Percentiles rank a stretch among this genome's conserved stretches.
phyloP scores from a whole-genome alignment of 139 green algal genomes.

The Coccomyxa sp. region DNA sequence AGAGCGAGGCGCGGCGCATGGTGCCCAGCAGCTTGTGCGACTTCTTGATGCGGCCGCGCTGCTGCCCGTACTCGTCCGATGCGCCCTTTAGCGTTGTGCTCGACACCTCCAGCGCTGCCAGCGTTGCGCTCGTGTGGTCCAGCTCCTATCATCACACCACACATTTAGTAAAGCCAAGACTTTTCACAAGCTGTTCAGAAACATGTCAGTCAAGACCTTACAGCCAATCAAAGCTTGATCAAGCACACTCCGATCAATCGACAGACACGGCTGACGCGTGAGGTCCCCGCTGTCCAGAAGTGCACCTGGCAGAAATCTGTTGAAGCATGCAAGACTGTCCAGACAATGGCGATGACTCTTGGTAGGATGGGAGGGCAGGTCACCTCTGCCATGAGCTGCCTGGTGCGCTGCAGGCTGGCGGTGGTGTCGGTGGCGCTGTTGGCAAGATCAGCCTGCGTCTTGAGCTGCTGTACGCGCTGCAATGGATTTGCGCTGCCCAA shows the following conservation, averaged over 20 bases:
- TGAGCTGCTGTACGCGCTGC: conserved; percentile 30
- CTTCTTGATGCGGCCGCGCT: conserved; percentile 42
- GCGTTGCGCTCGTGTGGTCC: conserved; percentile 58
- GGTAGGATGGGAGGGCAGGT: too few relatives aligned
- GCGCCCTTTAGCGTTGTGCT: conserved; percentile 42
- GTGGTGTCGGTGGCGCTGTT: conserved; percentile 51
- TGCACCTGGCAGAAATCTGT: too few relatives aligned
- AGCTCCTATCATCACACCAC: conserved; percentile 40
- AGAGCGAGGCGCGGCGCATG: conserved; percentile 28
- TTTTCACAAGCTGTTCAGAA: neutral
- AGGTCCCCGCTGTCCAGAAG: too few relatives aligned
- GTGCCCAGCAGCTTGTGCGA: conserved; percentile 40
- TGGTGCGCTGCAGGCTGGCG: conserved; percentile 56
- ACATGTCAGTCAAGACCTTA: neutral
- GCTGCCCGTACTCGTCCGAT: conserved; percentile 51
- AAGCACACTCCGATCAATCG: neutral
- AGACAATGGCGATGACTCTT: too few relatives aligned
- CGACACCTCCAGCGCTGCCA: conserved; percentile 58
- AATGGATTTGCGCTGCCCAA: conserved; percentile 14
- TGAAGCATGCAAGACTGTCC: too few relatives aligned
- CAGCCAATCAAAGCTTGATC: neutral
- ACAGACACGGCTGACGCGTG: neutral
- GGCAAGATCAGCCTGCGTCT: conserved; percentile 41
- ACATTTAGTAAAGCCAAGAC: neutral
- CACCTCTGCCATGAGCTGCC: conserved; percentile 47